phyloP scores from a whole-genome alignment of 352 stramenopile species.

The Stephanocyclus meneghinianus region DNA sequence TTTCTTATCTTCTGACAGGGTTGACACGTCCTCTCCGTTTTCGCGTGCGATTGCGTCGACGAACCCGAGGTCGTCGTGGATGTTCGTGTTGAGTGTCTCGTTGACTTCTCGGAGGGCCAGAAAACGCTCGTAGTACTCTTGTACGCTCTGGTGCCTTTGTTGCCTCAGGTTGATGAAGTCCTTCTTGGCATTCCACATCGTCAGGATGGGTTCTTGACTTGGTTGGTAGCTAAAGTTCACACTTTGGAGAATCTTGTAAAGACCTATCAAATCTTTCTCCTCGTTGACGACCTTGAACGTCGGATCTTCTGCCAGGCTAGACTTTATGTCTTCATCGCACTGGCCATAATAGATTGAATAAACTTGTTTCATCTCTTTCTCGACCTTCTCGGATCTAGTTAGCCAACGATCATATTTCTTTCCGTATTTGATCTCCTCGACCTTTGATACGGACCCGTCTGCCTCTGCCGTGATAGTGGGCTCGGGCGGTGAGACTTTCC shows the following conservation, averaged over 20 bases:
- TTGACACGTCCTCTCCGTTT: background rate
- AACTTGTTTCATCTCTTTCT: too few relatives aligned
- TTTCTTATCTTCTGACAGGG: background rate
- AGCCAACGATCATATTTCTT: too few relatives aligned
- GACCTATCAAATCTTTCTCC: background rate
- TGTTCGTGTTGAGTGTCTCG: too few relatives aligned
- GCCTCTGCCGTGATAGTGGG: background rate
- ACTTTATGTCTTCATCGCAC: background rate
- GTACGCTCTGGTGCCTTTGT: background rate
- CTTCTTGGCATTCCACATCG: too few relatives aligned
- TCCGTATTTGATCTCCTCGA: too few relatives aligned
- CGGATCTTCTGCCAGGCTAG: too few relatives aligned
- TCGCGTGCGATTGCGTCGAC: too few relatives aligned
- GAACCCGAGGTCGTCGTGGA: background rate
- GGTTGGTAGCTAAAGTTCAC: too few relatives aligned
- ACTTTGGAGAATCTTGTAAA: too few relatives aligned
- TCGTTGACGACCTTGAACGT: background rate
- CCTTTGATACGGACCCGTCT: background rate
- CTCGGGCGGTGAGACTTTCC: background rate
- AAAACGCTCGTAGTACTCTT: background rate
- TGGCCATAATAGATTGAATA: background rate
- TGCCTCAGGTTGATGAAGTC: background rate
- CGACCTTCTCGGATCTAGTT: background rate
- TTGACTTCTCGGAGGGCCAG: background rate
- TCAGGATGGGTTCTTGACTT: too few relatives aligned